These are phyloP conservation scores for Macrotyloma uniflorum DNA, from an alignment of 306 rosid genomes.

Conservation along the genomic window DNA sequence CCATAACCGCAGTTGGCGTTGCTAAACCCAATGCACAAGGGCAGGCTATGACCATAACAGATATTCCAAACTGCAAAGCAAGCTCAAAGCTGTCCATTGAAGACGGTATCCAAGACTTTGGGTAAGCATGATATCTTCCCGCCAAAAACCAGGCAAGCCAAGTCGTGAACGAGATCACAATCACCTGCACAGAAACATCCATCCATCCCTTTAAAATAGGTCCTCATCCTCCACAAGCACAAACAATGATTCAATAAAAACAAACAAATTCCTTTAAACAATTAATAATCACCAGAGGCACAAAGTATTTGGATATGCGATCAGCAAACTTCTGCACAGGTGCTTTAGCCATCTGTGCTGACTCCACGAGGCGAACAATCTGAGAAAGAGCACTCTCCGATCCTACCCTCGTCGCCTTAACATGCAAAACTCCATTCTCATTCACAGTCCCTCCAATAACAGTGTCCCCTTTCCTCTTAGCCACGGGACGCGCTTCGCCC, in stretches of 20 bases:
- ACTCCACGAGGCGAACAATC: constrained; percentile 88
- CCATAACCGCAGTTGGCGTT: constrained; percentile 95
- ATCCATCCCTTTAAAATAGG: not conserved
- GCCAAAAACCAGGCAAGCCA: constrained; percentile 88
- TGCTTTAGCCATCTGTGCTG: constrained; percentile 94
- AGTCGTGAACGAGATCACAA: constrained; percentile 63
- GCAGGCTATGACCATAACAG: constrained; percentile 97
- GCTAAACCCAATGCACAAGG: constrained; percentile 98
- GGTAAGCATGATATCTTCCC: constrained; percentile 70
- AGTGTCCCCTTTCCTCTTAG: constrained; percentile 62
- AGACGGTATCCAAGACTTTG: constrained; percentile 80
- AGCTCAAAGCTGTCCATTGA: constrained; percentile 88
- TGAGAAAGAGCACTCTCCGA: constrained; percentile 87
- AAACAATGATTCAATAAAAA: not conserved
- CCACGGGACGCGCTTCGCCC: constrained; percentile 77
- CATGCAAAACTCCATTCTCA: constrained; percentile 82
- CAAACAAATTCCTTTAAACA: not conserved
- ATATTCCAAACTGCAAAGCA: constrained; percentile 91
- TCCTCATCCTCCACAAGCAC: not conserved
- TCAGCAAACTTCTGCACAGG: constrained; percentile 93
- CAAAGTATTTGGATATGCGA: constrained; percentile 78
- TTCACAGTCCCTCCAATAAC: constrained; percentile 90
- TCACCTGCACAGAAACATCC: constrained; percentile 60
- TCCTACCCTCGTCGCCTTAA: constrained; percentile 82
- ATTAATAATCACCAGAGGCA: constrained; percentile 63